These are phyloP conservation scores for Piper longum DNA, from an alignment of 164 flowering plant genomes.

Conservation along the genomic window DNA sequence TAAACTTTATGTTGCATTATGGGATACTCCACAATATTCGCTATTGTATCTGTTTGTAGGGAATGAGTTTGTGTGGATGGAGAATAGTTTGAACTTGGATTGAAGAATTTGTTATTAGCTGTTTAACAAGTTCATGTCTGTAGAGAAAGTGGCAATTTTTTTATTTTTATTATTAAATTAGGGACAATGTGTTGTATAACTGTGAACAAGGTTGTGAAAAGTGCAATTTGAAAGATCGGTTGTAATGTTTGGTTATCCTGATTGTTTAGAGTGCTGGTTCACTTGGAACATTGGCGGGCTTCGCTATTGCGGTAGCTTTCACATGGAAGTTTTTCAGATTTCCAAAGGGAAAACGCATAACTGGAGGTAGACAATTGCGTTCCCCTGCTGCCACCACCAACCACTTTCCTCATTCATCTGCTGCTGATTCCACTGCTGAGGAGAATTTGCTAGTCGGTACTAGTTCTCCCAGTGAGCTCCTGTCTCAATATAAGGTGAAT, in stretches of 20 bases:
- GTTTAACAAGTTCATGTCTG: too few species aligned
- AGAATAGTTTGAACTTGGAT: too few species aligned
- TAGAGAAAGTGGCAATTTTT: too few species aligned
- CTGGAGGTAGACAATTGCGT: conserved; percentile 12
- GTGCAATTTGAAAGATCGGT: background rate
- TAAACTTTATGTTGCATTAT: too few species aligned
- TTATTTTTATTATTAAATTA: too few species aligned
- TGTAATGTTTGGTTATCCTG: background rate
- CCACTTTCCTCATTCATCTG: conserved; percentile 5
- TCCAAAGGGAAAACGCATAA: conserved; percentile 9
- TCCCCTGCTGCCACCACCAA: conserved; percentile 11
- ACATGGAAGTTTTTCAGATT: conserved; percentile 25
- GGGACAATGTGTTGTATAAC: too few species aligned
- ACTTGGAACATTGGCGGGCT: conserved; percentile 25
- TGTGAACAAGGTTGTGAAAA: too few species aligned
- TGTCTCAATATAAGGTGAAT: conserved; percentile 12
- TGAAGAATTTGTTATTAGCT: too few species aligned
- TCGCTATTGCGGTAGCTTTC: conserved; percentile 23
- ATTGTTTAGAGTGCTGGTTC: conserved; percentile 20
- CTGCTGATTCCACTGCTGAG: conserved; percentile 6
- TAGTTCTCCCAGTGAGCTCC: conserved; percentile 6
- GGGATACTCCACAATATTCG: too few species aligned
- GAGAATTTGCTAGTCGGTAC: background rate
- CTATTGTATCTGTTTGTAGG: too few species aligned
- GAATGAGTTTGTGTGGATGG: too few species aligned